Conservation (phyloP, 805 yeast genomes). For the Candida suzukii region DNA sequence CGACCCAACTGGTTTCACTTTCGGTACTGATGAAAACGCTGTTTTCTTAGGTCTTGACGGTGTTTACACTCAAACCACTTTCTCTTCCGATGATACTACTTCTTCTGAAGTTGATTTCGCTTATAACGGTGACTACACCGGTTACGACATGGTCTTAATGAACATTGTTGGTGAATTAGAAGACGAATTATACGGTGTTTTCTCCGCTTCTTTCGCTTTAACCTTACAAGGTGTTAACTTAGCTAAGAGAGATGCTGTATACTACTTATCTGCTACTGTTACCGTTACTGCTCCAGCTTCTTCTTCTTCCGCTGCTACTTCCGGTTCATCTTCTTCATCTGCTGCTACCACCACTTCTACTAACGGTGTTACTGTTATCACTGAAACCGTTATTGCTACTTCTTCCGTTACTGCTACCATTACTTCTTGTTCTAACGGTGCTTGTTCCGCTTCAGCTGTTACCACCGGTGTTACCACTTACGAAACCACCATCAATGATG, state of each 20-base stretch:
- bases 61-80: slow-evolving; percentile 3
- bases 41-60: slow-evolving; percentile 4
- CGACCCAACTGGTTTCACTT: slow-evolving; percentile 4
- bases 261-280: slow-evolving; percentile 17
- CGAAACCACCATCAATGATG: slow-evolving; percentile 17
- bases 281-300: slow-evolving; percentile 6
- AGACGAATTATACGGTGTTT: slow-evolving; percentile 10
- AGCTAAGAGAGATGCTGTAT: slow-evolving; percentile 16
- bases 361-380: neutral
- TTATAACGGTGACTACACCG: slow-evolving; percentile 5
- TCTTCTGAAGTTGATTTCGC: slow-evolving; percentile 10
- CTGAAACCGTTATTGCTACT: slow-evolving; percentile 6
- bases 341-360: slow-evolving; percentile 5
- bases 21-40: neutral
- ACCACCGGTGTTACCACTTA: slow-evolving; percentile 12
- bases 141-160: slow-evolving; percentile 5
- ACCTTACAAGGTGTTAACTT: slow-evolving; percentile 10
- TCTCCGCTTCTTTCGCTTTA: slow-evolving; percentile 14
- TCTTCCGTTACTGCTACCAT: slow-evolving; percentile 4
- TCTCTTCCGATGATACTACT: slow-evolving; percentile 10
- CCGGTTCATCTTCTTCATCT: slow-evolving; percentile 3
- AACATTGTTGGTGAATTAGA: slow-evolving; percentile 11
- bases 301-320: slow-evolving; percentile 3
- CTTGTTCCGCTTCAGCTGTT: slow-evolving; percentile 9
- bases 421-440: slow-evolving; percentile 7